A percentile compares a stretch with the other conserved stretches of the same genome.
Conservation (phyloP, 371 early-diverging fungal genomes). For the Mucor velutinosus region DNA sequence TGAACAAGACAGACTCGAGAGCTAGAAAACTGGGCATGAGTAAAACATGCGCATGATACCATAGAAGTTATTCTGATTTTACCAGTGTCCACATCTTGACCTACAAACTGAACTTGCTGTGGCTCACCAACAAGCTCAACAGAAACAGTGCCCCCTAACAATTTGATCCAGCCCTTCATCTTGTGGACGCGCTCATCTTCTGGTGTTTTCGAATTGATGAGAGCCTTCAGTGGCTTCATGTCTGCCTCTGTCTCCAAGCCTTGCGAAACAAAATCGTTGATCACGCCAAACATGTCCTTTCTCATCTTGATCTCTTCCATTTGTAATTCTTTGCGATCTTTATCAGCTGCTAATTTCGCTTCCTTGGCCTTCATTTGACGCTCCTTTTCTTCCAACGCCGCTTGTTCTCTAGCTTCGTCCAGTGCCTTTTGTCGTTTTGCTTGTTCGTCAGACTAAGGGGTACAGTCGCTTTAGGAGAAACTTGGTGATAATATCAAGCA, state of each 20-base stretch:
- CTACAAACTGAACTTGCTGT: not conserved
- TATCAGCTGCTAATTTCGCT: not conserved
- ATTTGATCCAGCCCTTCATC: conserved; percentile 20
- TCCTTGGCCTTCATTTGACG: not conserved
- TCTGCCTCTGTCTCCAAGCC: not conserved
- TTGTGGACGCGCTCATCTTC: not conserved
- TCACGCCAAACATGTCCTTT: conserved; percentile 4
- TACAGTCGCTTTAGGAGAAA: no score
- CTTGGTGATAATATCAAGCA: no score
- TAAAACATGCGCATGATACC: not conserved
- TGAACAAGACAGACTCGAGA: conserved; percentile 3
- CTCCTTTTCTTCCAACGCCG: conserved; percentile 8
- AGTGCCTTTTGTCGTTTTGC: conserved; percentile 12
- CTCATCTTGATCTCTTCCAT: conserved; percentile 9
- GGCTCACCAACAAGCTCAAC: not conserved
- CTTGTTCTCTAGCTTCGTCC: conserved; percentile 5
- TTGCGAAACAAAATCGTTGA: not conserved
- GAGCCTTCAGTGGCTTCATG: not conserved
- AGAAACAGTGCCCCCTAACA: not conserved
- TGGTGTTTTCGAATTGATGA: not conserved
- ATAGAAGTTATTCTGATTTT: not conserved
- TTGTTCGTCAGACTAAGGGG: conserved; percentile 16
- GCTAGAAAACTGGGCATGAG: not conserved
- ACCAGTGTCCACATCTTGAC: not conserved
- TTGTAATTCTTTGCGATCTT: conserved; percentile 3